A percentile compares a stretch with the other conserved stretches of the same genome.
Conservation (phyloP, 192 early-diverging fungal genomes). For the Chytriomyces confervae region DNA sequence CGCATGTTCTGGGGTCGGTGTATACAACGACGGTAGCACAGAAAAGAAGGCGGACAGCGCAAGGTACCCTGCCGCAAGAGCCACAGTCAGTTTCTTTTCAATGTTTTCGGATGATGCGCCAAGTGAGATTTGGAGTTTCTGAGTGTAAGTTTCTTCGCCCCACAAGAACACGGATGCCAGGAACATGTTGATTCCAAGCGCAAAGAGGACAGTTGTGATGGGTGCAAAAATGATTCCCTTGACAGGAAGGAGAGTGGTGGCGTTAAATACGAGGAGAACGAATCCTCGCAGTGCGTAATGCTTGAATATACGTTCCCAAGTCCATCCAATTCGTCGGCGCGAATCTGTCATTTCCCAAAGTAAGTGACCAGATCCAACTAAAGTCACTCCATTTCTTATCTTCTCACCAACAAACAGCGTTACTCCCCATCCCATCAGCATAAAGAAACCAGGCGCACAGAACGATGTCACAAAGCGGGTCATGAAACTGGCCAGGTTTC, state of each 20-base stretch:
- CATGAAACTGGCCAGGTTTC: conserved; percentile 27
- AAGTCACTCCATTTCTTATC: neutral
- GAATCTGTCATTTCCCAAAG: neutral
- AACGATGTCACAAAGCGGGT: conserved; percentile 40
- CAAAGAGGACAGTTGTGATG: conserved; percentile 39
- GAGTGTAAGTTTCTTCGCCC: neutral
- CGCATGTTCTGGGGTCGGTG: conserved; percentile 12
- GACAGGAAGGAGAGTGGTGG: neutral
- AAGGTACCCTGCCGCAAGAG: neutral
- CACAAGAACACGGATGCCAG: conserved; percentile 38
- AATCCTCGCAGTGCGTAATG: conserved; percentile 42
- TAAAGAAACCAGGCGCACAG: conserved; percentile 48
- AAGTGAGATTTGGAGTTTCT: too few species aligned
- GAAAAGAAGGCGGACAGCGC: conserved; percentile 28
- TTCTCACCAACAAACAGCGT: conserved; percentile 35
- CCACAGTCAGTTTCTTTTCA: neutral
- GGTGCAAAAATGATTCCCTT: neutral
- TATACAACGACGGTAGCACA: conserved; percentile 14
- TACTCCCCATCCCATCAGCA: conserved; percentile 48
- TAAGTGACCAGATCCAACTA: too few species aligned
- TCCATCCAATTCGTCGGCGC: conserved; percentile 32
- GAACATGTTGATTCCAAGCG: conserved; percentile 45
- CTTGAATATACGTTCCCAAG: conserved; percentile 28
- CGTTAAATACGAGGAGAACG: conserved; percentile 40
- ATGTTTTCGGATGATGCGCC: too few species aligned